Percentiles rank a stretch among this genome's conserved stretches.
These are phyloP conservation scores for Kluyveromyces starmeri DNA, from an alignment of 805 yeast species.

Conservation along the genomic window DNA sequence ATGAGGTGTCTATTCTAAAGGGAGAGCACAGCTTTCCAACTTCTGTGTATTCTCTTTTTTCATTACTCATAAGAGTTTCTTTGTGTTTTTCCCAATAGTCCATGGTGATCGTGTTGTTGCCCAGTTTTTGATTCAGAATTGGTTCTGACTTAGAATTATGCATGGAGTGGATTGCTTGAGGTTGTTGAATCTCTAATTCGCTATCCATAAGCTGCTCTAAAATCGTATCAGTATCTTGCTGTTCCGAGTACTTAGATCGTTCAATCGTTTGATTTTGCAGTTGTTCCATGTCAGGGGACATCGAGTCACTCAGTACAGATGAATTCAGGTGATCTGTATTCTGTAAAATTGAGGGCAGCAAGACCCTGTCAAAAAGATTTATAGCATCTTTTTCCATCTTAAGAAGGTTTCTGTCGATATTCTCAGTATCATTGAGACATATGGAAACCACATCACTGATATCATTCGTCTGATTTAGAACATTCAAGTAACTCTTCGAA, in stretches of 20 bases:
- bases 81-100: slow-evolving; percentile 22
- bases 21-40: slow-evolving; percentile 14
- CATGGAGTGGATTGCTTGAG: slow-evolving; percentile 3
- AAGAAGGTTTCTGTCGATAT: slow-evolving; percentile 9
- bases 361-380: slow-evolving; percentile 23
- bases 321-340: slow-evolving; percentile 4
- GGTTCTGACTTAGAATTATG: not conserved
- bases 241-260: slow-evolving; percentile 4
- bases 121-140: not conserved
- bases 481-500: slow-evolving; percentile 18
- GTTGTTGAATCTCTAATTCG: slow-evolving; percentile 17
- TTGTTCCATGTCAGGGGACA: not conserved
- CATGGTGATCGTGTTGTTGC: slow-evolving; percentile 10
- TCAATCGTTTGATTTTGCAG: not conserved
- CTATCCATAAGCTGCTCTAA: slow-evolving; percentile 4
- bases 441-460: not conserved
- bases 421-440: slow-evolving; percentile 1
- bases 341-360: slow-evolving; percentile 24
- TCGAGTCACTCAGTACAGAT: not conserved
- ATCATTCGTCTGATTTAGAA: slow-evolving; percentile 6
- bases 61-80: slow-evolving; percentile 9
- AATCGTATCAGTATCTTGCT: not conserved
- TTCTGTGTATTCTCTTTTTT: slow-evolving; percentile 10
- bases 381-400: slow-evolving; percentile 23
- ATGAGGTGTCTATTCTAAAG: slow-evolving; percentile 10